Evolutionary conservation across 441 rosid species (phyloP).

Genomic region (Eugenia klotzschiana): DNA sequence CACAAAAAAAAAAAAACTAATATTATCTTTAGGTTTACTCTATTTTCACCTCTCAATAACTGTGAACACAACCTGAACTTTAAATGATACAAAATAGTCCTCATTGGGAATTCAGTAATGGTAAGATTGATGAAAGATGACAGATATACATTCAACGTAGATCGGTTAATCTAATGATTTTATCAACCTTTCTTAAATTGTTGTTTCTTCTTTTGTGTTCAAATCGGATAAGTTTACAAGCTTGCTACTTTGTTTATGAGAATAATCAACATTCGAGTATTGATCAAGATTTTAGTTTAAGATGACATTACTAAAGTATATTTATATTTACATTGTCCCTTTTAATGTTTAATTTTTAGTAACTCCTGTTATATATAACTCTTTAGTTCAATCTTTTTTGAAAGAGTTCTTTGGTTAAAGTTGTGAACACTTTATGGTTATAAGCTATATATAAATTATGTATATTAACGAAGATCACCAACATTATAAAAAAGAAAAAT

Average conservation of each 20-base stretch:
- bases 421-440: background rate
- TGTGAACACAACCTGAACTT: background rate
- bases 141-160: no score
- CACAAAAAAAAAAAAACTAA: no score
- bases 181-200: background rate
- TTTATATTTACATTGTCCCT: background rate
- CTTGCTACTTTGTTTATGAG: no score
- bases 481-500: background rate
- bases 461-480: background rate
- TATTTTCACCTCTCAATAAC: background rate
- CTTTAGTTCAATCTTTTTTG: background rate
- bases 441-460: no score
- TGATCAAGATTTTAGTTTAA: no score
- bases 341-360: background rate
- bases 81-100: background rate
- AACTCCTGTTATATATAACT: background rate
- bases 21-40: background rate
- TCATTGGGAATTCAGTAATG: no score
- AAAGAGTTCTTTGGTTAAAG: background rate
- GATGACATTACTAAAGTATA: no score
- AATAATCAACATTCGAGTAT: no score
- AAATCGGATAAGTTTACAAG: no score
- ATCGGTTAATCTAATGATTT: background rate
- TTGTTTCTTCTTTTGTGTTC: no score
- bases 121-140: background rate